Conservation (phyloP, 176 grass and related monocot species). For the Leersia perrieri region DNA sequence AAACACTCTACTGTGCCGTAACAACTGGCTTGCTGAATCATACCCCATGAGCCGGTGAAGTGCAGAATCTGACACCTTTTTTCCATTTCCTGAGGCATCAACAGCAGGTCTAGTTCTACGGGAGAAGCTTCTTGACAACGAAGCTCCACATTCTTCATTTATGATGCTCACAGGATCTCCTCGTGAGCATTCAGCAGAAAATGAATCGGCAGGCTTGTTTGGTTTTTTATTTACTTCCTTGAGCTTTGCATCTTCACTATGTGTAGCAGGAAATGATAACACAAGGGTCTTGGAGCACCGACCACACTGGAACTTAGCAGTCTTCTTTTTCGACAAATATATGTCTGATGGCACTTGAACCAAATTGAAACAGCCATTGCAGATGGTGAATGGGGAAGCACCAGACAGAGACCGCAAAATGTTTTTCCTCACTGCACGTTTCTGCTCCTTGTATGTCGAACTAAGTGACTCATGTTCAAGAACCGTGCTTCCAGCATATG, state of each 20-base stretch:
- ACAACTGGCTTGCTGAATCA: constrained; percentile 81
- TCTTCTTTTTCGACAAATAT: constrained; percentile 58
- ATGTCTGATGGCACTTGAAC: constrained; percentile 81
- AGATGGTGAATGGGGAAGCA: constrained; percentile 74
- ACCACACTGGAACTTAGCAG: constrained; percentile 69
- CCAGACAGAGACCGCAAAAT: constrained; percentile 73
- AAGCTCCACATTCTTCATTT: constrained; percentile 47
- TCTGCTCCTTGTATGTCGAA: constrained; percentile 46
- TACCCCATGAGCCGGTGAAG: constrained; percentile 97
- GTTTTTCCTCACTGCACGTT: constrained; percentile 46
- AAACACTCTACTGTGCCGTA: constrained; percentile 40
- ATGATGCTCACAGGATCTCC: constrained; percentile 29
- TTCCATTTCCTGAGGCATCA: constrained; percentile 29
- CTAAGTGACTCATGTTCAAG: constrained; percentile 46
- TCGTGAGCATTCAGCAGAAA: constrained; percentile 24
- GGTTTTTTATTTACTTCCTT: constrained; percentile 10
- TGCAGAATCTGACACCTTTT: constrained; percentile 40
- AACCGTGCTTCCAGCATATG: constrained; percentile 47
- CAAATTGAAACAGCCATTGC: constrained; percentile 68
- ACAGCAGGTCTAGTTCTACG: constrained; percentile 27
- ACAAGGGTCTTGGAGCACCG: constrained; percentile 66
- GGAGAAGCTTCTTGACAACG: constrained; percentile 52
- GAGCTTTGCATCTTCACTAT: neutral
- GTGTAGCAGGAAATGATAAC: constrained; percentile 53
- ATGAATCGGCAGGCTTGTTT: constrained; percentile 9